Evolutionary conservation across 768 basidiomycete species (phyloP).

Genomic region (Termitomyces sp.): DNA sequence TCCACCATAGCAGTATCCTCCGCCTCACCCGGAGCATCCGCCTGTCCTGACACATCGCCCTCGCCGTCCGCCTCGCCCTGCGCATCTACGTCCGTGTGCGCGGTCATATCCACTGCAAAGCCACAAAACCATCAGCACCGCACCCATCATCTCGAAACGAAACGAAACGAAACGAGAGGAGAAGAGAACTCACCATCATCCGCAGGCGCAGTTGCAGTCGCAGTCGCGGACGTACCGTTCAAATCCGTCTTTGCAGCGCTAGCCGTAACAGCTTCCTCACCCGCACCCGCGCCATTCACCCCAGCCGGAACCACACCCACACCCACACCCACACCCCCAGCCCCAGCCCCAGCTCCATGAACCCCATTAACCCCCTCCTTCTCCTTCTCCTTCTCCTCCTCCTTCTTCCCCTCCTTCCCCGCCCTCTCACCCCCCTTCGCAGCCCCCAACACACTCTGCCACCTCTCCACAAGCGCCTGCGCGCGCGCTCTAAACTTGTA

Average conservation of each 20-base stretch:
- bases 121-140: neutral
- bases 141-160: too few relatives aligned
- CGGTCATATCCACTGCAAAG: slow-evolving; percentile 1
- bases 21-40: slow-evolving; percentile 28
- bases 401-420: neutral
- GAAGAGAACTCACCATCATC: slow-evolving; percentile 1
- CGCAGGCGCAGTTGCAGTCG: neutral
- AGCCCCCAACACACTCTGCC: slow-evolving; percentile 44
- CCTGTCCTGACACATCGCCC: neutral
- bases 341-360: neutral
- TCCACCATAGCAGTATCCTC: slow-evolving; percentile 43
- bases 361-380: neutral
- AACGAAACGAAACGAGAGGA: neutral
- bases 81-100: slow-evolving; percentile 24
- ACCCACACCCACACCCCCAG: neutral
- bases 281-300: neutral
- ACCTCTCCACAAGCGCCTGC: slow-evolving; percentile 58
- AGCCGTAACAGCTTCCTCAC: too few relatives aligned
- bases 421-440: slow-evolving; percentile 16
- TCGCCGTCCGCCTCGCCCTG: slow-evolving; percentile 1
- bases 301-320: slow-evolving; percentile 17
- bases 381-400: too few relatives aligned
- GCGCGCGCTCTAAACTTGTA: slow-evolving; percentile 65
- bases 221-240: too few relatives aligned
- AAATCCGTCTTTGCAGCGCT: too few relatives aligned